Evolutionary conservation across 2,329 filamentous ascomycete species (phyloP), one percentile per base, ranked within the genome.

Genomic region (Stagonosporopsis chrysanthemi): DNA sequence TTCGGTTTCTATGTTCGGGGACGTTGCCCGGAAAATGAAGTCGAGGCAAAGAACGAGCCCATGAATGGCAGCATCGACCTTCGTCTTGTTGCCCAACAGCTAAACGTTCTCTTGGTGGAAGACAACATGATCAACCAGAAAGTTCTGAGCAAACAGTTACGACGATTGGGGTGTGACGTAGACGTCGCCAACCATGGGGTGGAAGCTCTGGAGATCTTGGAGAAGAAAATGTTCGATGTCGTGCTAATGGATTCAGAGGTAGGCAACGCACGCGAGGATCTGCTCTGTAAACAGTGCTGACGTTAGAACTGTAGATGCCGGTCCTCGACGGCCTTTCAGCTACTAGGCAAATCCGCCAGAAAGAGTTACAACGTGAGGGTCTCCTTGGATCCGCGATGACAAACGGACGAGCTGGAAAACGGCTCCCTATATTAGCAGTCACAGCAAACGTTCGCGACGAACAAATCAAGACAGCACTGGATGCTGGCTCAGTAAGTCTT

Each of bases 221-320:
- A 74, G 24, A 57, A 62, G 24, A 58, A 60, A 35, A 60, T 44
- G 0, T 72, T 74, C 35, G 71, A 74, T 43, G 65, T 70, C 15
- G 68, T 77, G 1, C 65, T 78, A 23, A 77, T 81, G 79, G 84
- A 86, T 61, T 79, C 84, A 3, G 81, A 77, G 35, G 50, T 52
- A 26, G 42, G 11, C 22, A 26, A 6, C 8, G 4, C 31, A 2
- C 9, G 12, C 6, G 23, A 23, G 12, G 1, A 35, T 22, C 12
- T 4, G 8, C 24, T 17, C 2, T 2, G 9, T 15, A 19, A 6
- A 24, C 24, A 14, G 14, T 6, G 17, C 43, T 46, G 63, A 71
- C 53, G 29, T 1, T 14, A 4, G 29, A 11, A 11, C 12, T 11
- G 22, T 24, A 71, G 41, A 72, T 72, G 68, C 69, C 68, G 1